Conservation (phyloP, 139 green algal species). For the Chlorella sp. region DNA sequence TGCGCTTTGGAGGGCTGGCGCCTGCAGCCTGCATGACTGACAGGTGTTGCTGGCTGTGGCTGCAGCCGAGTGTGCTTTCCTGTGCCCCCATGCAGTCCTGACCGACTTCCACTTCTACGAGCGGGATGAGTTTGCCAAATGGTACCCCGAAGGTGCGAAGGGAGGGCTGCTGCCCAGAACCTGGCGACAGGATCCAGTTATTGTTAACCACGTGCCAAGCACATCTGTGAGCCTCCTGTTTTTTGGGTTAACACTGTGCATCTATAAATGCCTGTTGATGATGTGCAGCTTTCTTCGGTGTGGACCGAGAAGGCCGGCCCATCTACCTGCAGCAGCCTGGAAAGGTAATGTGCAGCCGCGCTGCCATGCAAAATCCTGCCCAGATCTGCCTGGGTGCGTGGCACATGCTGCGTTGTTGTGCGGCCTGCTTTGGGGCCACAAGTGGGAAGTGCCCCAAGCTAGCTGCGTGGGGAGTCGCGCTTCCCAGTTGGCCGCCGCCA, state of each 20-base stretch:
- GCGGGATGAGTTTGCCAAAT: constrained; percentile 79
- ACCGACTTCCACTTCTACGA: constrained; percentile 90
- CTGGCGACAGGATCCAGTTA: neutral
- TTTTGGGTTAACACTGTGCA: neutral
- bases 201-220: too few relatives aligned
- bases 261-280: neutral
- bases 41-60: too few relatives aligned
- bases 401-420: neutral
- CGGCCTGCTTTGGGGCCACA: neutral
- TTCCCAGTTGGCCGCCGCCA: too few relatives aligned
- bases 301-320: constrained; percentile 58
- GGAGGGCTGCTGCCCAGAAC: neutral
- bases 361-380: too few relatives aligned
- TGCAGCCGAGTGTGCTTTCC: too few relatives aligned
- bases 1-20: too few relatives aligned
- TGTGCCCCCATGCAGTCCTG: constrained; percentile 48
- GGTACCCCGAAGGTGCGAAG: constrained; percentile 78
- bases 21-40: neutral
- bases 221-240: neutral
- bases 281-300: constrained; percentile 58
- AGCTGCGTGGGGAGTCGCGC: too few relatives aligned
- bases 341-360: too few relatives aligned
- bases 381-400: too few relatives aligned
- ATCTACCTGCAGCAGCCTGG: constrained; percentile 92
- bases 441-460: too few relatives aligned